Percentiles rank a stretch among this genome's conserved stretches.
phyloP scores from a whole-genome alignment of 1,284 basidiomycete genomes.

The Ustilago hordei region DNA sequence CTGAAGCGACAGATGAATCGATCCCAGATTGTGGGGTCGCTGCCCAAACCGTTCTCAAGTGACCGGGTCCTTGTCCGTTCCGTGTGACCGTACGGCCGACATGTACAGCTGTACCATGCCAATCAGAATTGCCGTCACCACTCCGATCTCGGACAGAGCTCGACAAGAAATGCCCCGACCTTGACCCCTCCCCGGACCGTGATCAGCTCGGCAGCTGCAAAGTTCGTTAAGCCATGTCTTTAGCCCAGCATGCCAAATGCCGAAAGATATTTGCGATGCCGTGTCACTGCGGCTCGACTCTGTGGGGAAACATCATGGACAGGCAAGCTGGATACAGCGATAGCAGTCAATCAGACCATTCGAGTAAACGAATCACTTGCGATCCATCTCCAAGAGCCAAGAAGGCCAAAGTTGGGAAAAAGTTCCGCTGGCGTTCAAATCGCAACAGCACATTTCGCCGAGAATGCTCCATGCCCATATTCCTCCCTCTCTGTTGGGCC shows the following conservation, averaged over 20 bases:
- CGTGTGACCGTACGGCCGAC: not conserved
- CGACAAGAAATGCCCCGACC: constrained; percentile 18
- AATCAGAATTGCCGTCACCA: constrained; percentile 15
- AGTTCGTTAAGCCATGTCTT: not conserved
- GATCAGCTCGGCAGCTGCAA: not conserved
- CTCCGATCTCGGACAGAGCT: constrained; percentile 32
- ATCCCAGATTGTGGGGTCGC: constrained; percentile 27
- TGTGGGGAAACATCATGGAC: not conserved
- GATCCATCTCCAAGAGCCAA: not conserved
- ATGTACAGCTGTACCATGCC: too few species aligned
- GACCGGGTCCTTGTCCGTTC: constrained; percentile 13
- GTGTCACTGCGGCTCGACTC: not conserved
- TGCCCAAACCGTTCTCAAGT: constrained; percentile 11
- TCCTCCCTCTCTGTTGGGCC: not conserved
- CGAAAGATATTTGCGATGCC: not conserved
- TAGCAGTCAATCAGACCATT: not conserved
- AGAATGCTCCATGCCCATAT: constrained; percentile 16
- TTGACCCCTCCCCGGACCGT: constrained; percentile 12
- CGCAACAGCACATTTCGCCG: constrained; percentile 13
- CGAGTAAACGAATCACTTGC: not conserved
- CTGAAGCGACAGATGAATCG: constrained; percentile 2
- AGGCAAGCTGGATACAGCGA: not conserved
- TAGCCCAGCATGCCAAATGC: not conserved
- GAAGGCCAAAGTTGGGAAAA: not conserved
- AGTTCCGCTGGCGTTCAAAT: constrained; percentile 8